Percentiles rank a stretch among this genome's conserved stretches.
Evolutionary conservation across 495 filamentous ascomycete genomes (phyloP).

Genomic region (Chlorociboria aeruginascens): DNA sequence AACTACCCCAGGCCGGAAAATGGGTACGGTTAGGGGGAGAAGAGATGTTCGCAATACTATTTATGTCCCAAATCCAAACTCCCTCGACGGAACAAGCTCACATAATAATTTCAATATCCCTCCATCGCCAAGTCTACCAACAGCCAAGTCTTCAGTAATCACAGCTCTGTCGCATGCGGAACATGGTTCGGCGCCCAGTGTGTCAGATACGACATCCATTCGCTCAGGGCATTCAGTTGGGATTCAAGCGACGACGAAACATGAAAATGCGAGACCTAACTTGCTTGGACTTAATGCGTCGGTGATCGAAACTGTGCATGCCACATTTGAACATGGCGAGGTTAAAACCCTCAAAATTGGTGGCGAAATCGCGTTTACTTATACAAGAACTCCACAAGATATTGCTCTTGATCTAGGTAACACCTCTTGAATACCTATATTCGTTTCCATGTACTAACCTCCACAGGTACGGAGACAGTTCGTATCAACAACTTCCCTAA

Average conservation of each 20-base stretch:
- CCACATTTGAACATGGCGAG: conserved; percentile 64
- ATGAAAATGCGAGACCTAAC: conserved; percentile 59
- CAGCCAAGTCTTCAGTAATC: conserved; percentile 24
- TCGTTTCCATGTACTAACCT: too few species aligned
- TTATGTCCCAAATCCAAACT: conserved; percentile 47
- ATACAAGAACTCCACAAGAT: conserved; percentile 27
- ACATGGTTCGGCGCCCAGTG: conserved; percentile 28
- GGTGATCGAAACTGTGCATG: conserved; percentile 81
- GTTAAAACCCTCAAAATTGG: conserved; percentile 62
- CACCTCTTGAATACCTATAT: neutral
- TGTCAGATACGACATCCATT: conserved; percentile 83
- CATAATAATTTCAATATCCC: conserved; percentile 32
- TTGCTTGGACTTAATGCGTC: conserved; percentile 79
- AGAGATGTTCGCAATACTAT: conserved; percentile 86
- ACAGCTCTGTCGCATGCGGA: conserved; percentile 37
- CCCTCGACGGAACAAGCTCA: conserved; percentile 18
- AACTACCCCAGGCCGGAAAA: conserved; percentile 50
- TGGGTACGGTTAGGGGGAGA: conserved; percentile 73
- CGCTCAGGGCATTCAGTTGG: conserved; percentile 75
- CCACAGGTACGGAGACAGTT: conserved; percentile 46
- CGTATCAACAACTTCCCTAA: conserved; percentile 80
- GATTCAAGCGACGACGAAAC: conserved; percentile 44
- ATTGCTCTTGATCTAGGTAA: conserved; percentile 11
- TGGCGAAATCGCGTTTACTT: conserved; percentile 84
- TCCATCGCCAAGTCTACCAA: conserved; percentile 33